Base-by-base conservation (phyloP, 2,329 filamentous ascomycete genomes). In the Stenocarpella maydis region DNA sequence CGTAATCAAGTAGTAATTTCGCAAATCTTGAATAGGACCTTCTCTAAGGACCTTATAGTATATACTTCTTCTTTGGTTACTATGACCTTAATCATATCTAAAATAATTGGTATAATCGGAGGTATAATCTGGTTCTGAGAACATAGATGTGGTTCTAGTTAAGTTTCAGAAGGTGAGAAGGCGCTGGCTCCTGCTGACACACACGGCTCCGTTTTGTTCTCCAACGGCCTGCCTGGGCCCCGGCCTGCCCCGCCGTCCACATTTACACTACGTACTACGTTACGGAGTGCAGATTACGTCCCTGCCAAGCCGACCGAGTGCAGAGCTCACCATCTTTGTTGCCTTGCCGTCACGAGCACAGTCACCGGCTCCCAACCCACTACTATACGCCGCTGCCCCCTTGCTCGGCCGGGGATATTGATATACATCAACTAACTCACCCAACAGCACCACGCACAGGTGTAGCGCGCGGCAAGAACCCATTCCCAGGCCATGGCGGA, bases 401-500 rank as follows among this genome's bases (percentile, higher is more conserved):
- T 14, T 8, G 15, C 21, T 37, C 4, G 43, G 4, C n/a, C 43
- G 14, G 24, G 43, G 19, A 24, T 19, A 37, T 61, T 19, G 12
- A 2, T 4, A 12, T 17, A 8, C 24, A 45, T 61, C 55, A 7
- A 28, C 45, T 58, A 9, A 53, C n/a, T 55, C 64, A 26, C 37
- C 31, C 15, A n/a, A n/a, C n/a, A n/a, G n/a, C n/a, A 41, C 3
- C 60, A 17, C 49, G 24, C 49, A 21, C 47, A 5, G 1, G 3
- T 24, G 39, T 43, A 37, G 28, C n/a, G 41, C 43, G 58, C 58
- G 37, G 37, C 5, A 19, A 31, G 53, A 21, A 28, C 19, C 53
- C 19, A n/a, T 10, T n/a, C 17, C 49, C 67, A 58, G n/a, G 82
- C 69, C 72, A 97, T 97, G 95, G 89, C 93, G 61, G 86, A 88